phyloP scores from a whole-genome alignment of 331 rosid genomes.

The Malus hybrid region DNA sequence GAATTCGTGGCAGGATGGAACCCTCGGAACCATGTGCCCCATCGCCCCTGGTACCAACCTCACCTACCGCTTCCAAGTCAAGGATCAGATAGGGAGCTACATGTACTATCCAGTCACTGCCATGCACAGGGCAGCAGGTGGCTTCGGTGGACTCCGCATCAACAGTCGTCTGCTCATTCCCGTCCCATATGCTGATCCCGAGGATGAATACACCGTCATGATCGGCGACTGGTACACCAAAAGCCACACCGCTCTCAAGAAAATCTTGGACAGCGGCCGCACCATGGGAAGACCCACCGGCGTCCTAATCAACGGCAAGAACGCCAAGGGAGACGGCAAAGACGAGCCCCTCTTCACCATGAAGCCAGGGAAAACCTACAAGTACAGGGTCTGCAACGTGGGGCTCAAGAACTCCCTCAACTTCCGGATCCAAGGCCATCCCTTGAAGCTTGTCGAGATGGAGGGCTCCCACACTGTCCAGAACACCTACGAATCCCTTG shows the following conservation, averaged over 20 bases:
- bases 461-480: conserved; percentile 60
- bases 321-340: conserved; percentile 25
- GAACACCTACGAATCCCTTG: conserved; percentile 44
- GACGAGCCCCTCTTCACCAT: conserved; percentile 43
- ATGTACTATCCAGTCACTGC: conserved; percentile 41
- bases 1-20: conserved; percentile 62
- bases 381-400: conserved; percentile 48
- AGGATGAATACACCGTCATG: conserved; percentile 49
- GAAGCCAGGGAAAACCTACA: conserved; percentile 57
- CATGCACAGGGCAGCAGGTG: conserved; percentile 47
- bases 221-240: conserved; percentile 53
- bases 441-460: conserved; percentile 48
- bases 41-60: conserved; percentile 43
- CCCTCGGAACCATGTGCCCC: conserved; percentile 44
- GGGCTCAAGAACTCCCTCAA: conserved; percentile 45
- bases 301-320: conserved; percentile 48
- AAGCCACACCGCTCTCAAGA: conserved; percentile 30
- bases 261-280: conserved; percentile 38
- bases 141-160: conserved; percentile 49
- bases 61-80: conserved; percentile 52
- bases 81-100: conserved; percentile 61
- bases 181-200: conserved; percentile 50
- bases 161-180: conserved; percentile 58
- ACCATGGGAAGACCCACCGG: conserved; percentile 36
- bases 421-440: conserved; percentile 51